Evolutionary conservation across 2,329 filamentous ascomycete genomes (phyloP), one percentile per base, ranked within the genome.

Genomic region (Cladosporium sp.): DNA sequence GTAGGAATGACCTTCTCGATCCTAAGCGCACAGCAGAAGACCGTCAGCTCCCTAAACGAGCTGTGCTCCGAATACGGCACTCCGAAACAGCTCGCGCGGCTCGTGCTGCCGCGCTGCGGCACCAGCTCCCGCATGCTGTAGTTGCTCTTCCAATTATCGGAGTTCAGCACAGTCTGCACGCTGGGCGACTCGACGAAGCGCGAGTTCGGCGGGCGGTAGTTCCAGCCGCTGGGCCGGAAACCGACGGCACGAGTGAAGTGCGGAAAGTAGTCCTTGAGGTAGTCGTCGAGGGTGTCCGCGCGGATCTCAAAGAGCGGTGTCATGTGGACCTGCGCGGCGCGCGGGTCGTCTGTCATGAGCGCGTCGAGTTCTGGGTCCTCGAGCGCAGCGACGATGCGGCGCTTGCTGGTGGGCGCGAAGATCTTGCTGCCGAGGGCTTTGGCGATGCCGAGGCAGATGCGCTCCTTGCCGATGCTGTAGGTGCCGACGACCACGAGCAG

Each of bases 391-490:
- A 89, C 91, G 22, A 97, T 89, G 57, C 84, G 83, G 67, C 89
- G 86, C 72, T 98, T 98, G 49, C 80, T 77, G 0, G 89, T 76
- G 1, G 89, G 83, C 0, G 92, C 92, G 65, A 86, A 98, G 57
- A 98, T 97, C 66, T 95, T 95, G 60, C 85, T 88, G 37, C 83
- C 77, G 2, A 98, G 77, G 0, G 91, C 91, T 61, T 85, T 82
- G 3, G 93, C 93, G 58, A 98, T 95, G 41, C 89, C 91, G 32
- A 95, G 77, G 67, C 92, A 97, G 59, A 98, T 91, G 38, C 91
- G 86, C 70, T 98, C 93, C 72, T 98, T 98, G 65, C 93, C 93
- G 63, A 98, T 98, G 61, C 87, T 95, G 72, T 98, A 98, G 0
- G 93, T 98, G 42, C 93, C 93, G 56, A 95, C 95, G 6, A 98